A percentile compares a stretch with the other conserved stretches of the same genome.
Conservation (phyloP, 1,284 basidiomycete genomes). For the Malassezia pachydermatis region DNA sequence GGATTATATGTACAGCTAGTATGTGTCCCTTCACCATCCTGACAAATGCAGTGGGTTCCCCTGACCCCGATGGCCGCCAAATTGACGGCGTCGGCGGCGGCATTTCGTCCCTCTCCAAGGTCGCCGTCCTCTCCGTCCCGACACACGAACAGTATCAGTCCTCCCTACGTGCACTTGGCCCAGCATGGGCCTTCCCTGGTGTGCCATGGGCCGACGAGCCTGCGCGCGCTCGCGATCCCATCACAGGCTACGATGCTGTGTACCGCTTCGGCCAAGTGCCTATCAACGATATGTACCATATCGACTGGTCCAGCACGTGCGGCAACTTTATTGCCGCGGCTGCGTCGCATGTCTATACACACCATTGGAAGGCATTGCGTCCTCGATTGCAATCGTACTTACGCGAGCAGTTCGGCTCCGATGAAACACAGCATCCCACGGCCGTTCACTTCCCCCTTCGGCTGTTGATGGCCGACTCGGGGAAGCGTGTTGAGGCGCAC, state of each 20-base stretch:
- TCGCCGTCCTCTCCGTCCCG: conserved; percentile 56
- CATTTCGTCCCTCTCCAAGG: conserved; percentile 65
- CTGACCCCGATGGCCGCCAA: conserved; percentile 66
- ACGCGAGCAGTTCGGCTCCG: background rate
- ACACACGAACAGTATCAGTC: background rate
- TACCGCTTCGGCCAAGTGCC: conserved; percentile 47
- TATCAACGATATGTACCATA: conserved; percentile 17
- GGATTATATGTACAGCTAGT: conserved; percentile 56
- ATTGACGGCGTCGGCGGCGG: conserved; percentile 67
- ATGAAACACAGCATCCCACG: conserved; percentile 11
- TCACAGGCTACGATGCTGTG: conserved; percentile 33
- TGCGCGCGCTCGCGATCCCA: conserved; percentile 5
- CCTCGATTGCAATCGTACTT: conserved; percentile 14
- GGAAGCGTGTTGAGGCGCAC: conserved; percentile 30
- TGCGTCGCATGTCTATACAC: conserved; percentile 28
- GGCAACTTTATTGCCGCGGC: conserved; percentile 44
- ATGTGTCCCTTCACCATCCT: conserved; percentile 1
- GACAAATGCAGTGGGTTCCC: conserved; percentile 66
- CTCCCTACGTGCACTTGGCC: background rate
- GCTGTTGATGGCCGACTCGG: conserved; percentile 28
- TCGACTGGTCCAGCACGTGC: conserved; percentile 45
- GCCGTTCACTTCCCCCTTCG: conserved; percentile 19
- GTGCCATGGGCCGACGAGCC: conserved; percentile 27
- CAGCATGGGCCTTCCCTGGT: conserved; percentile 20
- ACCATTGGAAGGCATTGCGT: too few relatives aligned